Evolutionary conservation across 371 early-diverging fungal genomes (phyloP).

Genomic region (Basidiobolus meristosporus): DNA sequence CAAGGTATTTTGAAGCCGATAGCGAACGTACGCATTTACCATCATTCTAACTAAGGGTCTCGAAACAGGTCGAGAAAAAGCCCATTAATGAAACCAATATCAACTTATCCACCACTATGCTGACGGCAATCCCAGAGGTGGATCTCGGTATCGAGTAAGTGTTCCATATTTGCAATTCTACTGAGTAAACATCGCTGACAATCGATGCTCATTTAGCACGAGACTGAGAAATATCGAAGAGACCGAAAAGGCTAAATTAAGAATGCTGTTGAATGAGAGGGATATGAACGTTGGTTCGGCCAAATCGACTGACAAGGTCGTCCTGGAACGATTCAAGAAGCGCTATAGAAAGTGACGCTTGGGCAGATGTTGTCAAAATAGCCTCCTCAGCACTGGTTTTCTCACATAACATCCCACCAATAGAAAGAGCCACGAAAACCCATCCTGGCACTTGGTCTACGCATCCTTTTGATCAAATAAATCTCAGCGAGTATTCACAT

Average conservation of each 20-base stretch:
- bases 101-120: conserved; percentile 69
- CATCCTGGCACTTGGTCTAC: too few species aligned
- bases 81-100: conserved; percentile 69
- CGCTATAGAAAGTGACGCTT: too few species aligned
- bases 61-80: conserved; percentile 17
- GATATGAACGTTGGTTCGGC: too few species aligned
- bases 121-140: conserved; percentile 85
- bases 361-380: too few species aligned
- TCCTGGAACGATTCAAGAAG: too few species aligned
- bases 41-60: conserved; percentile 4
- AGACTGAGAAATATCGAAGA: conserved; percentile 64
- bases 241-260: conserved; percentile 55
- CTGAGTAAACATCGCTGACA: not conserved
- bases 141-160: conserved; percentile 71
- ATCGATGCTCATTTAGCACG: conserved; percentile 15
- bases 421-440: too few species aligned
- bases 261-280: too few species aligned
- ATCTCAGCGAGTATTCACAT: too few species aligned
- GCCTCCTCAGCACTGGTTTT: too few species aligned
- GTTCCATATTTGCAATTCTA: not conserved
- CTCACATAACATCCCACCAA: too few species aligned
- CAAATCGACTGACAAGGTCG: too few species aligned
- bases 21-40: not conserved
- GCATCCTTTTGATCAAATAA: too few species aligned
- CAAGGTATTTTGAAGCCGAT: conserved; percentile 16